Base-by-base conservation (phyloP, 345 rosid genomes). In the Salix udensis region DNA sequence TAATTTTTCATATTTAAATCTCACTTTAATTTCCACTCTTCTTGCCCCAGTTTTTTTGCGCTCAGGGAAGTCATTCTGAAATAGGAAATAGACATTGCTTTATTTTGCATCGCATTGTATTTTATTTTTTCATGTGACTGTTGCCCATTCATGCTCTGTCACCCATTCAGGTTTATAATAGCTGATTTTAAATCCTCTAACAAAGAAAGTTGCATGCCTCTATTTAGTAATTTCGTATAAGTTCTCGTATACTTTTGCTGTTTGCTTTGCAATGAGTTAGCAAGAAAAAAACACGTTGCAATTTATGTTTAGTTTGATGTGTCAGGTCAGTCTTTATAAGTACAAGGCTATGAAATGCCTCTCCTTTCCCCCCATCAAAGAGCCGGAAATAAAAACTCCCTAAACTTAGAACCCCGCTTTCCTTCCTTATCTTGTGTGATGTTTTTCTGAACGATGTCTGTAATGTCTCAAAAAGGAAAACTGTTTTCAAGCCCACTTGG, bases 281-380 rank as follows among this genome's bases (percentile, higher is more conserved):
- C 23, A 21, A 53, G 67, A 42, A 14, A 73, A 55, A 53, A 14
- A 53, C 66, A 24, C 6, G 8, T 53, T 72, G 23, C 23, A 23
- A 50, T 28, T 2, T 15, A 60, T 12, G 6, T 68, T 39, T 68
- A 68, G 16, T 40, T 37, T n/a, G 18, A 40, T 40, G 40, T 7
- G 6, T 44, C 7, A 23, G 37, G 6, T 31, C 7, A 23, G 26
- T 34, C 18, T 46, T 50, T 23, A 44, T 39, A 67, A 67, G 48
- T 58, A 39, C 28, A 11, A 30, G 77, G 68, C n/a, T 55, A 34
- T 72, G 39, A 24, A 21, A n/a, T 58, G 24, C 26, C 31, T 68
- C 52, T 46, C 71, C 50, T 36, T 37, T 42, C 28, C 39, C 71
- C 71, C 71, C 40, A 68, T 52, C 71, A 11, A 39, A 68, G 50